These are phyloP conservation scores for Salix exigua DNA, from an alignment of 345 rosid species.

Conservation along the genomic window DNA sequence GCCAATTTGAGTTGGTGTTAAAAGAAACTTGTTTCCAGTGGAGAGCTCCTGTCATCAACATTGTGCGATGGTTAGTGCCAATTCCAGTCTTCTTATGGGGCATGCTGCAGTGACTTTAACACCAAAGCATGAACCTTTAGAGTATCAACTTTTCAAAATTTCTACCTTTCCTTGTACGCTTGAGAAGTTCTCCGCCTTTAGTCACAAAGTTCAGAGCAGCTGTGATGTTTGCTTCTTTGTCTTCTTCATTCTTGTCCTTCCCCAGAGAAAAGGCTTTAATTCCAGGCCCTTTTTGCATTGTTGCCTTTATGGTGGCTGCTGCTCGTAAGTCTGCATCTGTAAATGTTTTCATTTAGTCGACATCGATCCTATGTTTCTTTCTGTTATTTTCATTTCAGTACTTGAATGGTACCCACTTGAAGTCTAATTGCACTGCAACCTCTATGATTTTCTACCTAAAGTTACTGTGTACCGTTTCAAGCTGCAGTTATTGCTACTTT, in stretches of 20 bases:
- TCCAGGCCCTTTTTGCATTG: conserved; percentile 63
- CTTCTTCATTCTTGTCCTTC: conserved; percentile 48
- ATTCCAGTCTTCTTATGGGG: neutral
- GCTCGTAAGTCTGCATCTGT: conserved; percentile 64
- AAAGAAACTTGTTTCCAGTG: conserved; percentile 94
- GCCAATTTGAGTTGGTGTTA: conserved; percentile 66
- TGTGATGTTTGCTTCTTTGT: conserved; percentile 43
- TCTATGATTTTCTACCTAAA: neutral
- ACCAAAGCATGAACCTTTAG: neutral
- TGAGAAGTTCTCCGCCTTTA: conserved; percentile 84
- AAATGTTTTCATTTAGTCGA: conserved; percentile 5
- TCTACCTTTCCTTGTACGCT: conserved; percentile 90
- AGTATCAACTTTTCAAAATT: neutral
- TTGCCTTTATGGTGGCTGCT: conserved; percentile 67
- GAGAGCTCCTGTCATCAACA: conserved; percentile 62
- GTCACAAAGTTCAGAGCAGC: conserved; percentile 60
- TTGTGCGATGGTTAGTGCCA: conserved; percentile 2
- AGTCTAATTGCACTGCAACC: neutral
- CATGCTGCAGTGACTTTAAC: neutral
- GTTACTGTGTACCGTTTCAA: neutral
- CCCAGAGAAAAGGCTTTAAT: conserved; percentile 31
- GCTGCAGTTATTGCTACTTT: neutral
- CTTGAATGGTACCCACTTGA: neutral
- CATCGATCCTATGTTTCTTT: too few relatives aligned
- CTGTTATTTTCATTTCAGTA: neutral